These are phyloP conservation scores for Oropetium thomaeum DNA, from an alignment of 176 grass and related monocot genomes.

Conservation along the genomic window DNA sequence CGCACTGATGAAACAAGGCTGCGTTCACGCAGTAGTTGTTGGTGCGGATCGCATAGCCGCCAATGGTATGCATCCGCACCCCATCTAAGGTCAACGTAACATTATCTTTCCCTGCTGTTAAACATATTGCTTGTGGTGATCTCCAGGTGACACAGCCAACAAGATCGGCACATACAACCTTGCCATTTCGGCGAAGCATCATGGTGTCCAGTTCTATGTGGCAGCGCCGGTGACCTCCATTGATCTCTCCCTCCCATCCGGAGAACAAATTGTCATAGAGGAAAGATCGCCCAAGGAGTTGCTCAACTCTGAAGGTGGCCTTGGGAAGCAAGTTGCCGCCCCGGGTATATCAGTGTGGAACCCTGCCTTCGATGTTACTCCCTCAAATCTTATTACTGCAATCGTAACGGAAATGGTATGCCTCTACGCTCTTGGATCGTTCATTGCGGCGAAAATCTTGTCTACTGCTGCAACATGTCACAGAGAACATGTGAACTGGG, in stretches of 20 bases:
- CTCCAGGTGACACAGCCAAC: slow-evolving; percentile 91
- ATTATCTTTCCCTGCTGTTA: slow-evolving; percentile 10
- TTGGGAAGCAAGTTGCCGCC: slow-evolving; percentile 87
- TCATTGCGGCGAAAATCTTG: background rate
- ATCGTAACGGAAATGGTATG: slow-evolving; percentile 93
- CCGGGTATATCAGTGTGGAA: slow-evolving; percentile 88
- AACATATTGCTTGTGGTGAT: background rate
- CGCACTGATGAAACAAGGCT: slow-evolving; percentile 75
- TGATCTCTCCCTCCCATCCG: slow-evolving; percentile 71
- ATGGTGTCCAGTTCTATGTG: slow-evolving; percentile 81
- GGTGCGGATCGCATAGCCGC: slow-evolving; percentile 85
- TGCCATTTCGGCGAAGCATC: slow-evolving; percentile 69
- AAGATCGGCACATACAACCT: slow-evolving; percentile 98
- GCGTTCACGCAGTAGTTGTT: slow-evolving; percentile 69
- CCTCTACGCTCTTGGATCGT: background rate
- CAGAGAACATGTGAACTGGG: background rate
- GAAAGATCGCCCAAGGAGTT: slow-evolving; percentile 90
- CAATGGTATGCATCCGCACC: slow-evolving; percentile 50
- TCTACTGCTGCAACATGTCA: no score
- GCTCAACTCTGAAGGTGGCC: slow-evolving; percentile 83
- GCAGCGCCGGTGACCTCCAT: slow-evolving; percentile 82
- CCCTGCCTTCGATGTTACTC: slow-evolving; percentile 92
- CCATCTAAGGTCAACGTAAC: background rate
- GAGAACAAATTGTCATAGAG: slow-evolving; percentile 77
- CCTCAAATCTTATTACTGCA: slow-evolving; percentile 78